phyloP scores from a whole-genome alignment of 768 basidiomycete genomes.

The Mycena sanguinolenta region DNA sequence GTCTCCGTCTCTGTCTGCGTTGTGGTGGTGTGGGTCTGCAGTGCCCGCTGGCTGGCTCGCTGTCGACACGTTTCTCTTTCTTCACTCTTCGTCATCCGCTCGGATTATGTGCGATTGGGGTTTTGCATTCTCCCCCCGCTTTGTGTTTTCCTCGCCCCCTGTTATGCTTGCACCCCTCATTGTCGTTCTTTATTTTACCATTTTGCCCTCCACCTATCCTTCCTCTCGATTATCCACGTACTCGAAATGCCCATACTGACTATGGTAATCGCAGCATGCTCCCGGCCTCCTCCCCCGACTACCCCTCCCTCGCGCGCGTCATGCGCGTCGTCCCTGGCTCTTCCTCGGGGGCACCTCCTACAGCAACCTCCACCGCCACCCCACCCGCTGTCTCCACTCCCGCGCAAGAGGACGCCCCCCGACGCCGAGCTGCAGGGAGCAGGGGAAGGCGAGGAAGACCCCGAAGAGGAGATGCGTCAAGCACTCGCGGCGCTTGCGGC shows the following conservation, averaged over 20 bases:
- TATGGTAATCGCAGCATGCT: slow-evolving; percentile 64
- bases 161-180: too few species aligned
- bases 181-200: too few species aligned
- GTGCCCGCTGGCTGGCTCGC: too few species aligned
- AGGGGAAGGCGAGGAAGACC: slow-evolving; percentile 7
- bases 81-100: too few species aligned
- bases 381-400: too few species aligned
- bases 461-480: too few species aligned
- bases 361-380: not conserved
- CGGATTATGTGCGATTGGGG: too few species aligned
- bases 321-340: slow-evolving; percentile 68
- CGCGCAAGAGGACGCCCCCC: not conserved
- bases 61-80: too few species aligned
- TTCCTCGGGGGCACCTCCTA: not conserved
- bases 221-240: slow-evolving; percentile 18
- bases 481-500: slow-evolving; percentile 26
- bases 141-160: too few species aligned
- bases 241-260: slow-evolving; percentile 16
- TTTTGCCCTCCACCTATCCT: not conserved
- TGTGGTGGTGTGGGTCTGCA: too few species aligned
- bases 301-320: slow-evolving; percentile 70
- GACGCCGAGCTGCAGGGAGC: not conserved
- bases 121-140: too few species aligned
- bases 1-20: too few species aligned
- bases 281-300: slow-evolving; percentile 61